A percentile compares a stretch with the other conserved stretches of the same genome.
These are phyloP conservation scores for Fomitopsis serialis DNA, from an alignment of 768 basidiomycete genomes.

Conservation along the genomic window DNA sequence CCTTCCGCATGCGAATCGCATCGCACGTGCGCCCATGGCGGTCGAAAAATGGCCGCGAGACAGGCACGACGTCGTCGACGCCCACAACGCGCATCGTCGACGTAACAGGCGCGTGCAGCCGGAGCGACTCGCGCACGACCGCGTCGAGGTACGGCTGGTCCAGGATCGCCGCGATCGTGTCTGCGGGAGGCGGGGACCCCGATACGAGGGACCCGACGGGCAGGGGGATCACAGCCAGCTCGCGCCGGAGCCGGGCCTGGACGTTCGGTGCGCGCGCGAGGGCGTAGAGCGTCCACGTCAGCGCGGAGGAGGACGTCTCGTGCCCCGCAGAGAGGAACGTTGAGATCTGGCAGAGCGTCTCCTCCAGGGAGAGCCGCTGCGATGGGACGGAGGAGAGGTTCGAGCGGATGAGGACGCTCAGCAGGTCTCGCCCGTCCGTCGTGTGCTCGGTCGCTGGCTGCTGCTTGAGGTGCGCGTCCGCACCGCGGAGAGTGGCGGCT, in stretches of 20 bases:
- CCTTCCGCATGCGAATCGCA: conserved; percentile 24
- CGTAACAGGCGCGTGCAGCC: conserved; percentile 53
- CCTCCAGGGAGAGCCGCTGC: conserved; percentile 49
- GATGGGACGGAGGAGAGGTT: conserved; percentile 42
- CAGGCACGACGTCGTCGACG: conserved; percentile 46
- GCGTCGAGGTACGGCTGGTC: conserved; percentile 51
- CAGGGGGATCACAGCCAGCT: conserved; percentile 29
- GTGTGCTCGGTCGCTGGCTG: conserved; percentile 7
- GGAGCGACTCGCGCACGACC: conserved; percentile 52
- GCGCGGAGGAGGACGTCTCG: conserved; percentile 53
- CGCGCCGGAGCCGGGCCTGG: conserved; percentile 44
- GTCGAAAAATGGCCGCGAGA: conserved; percentile 28
- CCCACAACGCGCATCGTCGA: conserved; percentile 50
- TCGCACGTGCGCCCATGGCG: conserved; percentile 11
- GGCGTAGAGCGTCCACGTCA: conserved; percentile 60
- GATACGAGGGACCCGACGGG: background rate
- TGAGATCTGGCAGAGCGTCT: conserved; percentile 57
- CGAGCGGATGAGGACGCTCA: conserved; percentile 49
- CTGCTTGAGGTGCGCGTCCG: background rate
- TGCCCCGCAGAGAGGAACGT: conserved; percentile 64
- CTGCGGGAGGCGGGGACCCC: background rate
- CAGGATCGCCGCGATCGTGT: conserved; percentile 15
- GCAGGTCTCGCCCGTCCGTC: conserved; percentile 39
- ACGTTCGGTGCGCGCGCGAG: conserved; percentile 39
- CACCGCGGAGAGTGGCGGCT: background rate